These are phyloP conservation scores for Limonomyces culmigenus DNA, from an alignment of 1,284 basidiomycete species.

Conservation along the genomic window DNA sequence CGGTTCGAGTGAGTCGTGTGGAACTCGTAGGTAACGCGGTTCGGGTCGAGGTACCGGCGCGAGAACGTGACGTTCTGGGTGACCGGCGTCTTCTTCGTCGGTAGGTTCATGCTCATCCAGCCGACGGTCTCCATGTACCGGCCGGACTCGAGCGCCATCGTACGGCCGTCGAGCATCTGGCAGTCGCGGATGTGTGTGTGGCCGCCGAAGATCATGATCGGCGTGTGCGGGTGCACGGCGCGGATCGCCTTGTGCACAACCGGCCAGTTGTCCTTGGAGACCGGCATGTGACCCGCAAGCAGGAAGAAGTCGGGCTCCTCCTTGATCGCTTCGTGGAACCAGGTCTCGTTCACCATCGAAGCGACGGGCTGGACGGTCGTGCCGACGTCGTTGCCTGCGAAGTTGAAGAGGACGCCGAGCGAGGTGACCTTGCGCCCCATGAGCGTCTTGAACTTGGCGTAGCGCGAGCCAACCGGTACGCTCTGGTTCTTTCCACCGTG, in stretches of 20 bases:
- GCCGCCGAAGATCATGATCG: conserved; percentile 69
- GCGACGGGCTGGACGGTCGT: conserved; percentile 60
- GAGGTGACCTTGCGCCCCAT: conserved; percentile 67
- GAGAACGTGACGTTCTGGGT: conserved; percentile 39
- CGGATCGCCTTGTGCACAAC: conserved; percentile 61
- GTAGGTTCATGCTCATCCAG: conserved; percentile 26
- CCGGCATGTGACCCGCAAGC: conserved; percentile 61
- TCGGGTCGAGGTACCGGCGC: conserved; percentile 59
- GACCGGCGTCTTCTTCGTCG: conserved; percentile 26
- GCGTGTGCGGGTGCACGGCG: conserved; percentile 50
- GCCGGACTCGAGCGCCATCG: conserved; percentile 65
- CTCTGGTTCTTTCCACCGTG: conserved; percentile 28
- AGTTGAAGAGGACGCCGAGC: conserved; percentile 68
- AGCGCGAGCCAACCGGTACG: conserved; percentile 54
- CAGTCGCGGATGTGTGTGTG: conserved; percentile 74
- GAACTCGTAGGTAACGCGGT: conserved; percentile 58
- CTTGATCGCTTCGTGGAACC: conserved; percentile 64
- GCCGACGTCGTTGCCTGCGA: conserved; percentile 44
- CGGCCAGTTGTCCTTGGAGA: conserved; percentile 47
- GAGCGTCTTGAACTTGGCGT: conserved; percentile 57
- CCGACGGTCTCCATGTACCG: conserved; percentile 82
- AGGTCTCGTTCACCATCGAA: conserved; percentile 60
- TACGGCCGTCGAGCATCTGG: conserved; percentile 42
- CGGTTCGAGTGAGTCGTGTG: conserved; percentile 27
- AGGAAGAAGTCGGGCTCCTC: conserved; percentile 75